Evolutionary conservation across 257 asterid species (phyloP).

Genomic region (Orobanche coerulescens): DNA sequence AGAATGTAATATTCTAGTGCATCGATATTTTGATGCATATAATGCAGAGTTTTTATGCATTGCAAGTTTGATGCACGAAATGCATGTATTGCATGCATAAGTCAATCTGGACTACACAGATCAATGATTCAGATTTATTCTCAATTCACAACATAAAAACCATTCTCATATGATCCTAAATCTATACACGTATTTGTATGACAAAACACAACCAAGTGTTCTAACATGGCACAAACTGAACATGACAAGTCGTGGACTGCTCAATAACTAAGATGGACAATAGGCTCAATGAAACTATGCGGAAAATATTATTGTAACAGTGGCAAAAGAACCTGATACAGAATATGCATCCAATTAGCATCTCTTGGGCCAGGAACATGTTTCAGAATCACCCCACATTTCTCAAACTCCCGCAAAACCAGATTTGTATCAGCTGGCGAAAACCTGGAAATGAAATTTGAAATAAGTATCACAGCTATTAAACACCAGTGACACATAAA

Average conservation of each 20-base stretch:
- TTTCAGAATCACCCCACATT: conserved; percentile 77
- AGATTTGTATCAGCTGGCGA: conserved; percentile 86
- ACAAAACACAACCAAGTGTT: not conserved
- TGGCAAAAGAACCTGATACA: conserved; percentile 62
- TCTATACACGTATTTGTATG: no score
- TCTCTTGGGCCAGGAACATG: conserved; percentile 95
- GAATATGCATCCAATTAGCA: conserved; percentile 96
- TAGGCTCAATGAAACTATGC: not conserved
- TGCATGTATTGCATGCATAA: no score
- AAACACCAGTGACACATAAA: conserved; percentile 4
- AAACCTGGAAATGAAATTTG: conserved; percentile 43
- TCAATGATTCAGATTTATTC: no score
- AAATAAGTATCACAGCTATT: conserved; percentile 12
- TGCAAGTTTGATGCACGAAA: no score
- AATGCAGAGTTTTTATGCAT: no score
- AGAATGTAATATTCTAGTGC: no score
- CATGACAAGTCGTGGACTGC: no score
- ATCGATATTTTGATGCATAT: no score
- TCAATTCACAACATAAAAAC: no score
- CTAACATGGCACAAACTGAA: no score
- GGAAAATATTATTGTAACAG: conserved; percentile 8
- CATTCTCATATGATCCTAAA: no score
- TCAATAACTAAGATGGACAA: not conserved
- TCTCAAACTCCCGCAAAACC: conserved; percentile 86
- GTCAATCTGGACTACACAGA: no score